Conservation (phyloP, 106 monocot species). For the Allium fistulosum region DNA sequence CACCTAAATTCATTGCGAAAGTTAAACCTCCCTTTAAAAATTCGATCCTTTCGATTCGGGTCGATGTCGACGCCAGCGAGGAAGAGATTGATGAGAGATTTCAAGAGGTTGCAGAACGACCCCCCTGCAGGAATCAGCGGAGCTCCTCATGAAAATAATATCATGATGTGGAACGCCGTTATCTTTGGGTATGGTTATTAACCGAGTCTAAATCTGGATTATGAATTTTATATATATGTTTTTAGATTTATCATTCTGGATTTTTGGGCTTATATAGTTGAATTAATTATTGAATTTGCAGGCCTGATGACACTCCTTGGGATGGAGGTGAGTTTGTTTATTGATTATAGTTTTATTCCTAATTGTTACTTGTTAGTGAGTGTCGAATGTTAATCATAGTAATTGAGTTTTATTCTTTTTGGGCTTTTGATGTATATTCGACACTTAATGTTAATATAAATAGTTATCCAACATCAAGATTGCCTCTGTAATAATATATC, state of each 20-base stretch:
- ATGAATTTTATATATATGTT: background rate
- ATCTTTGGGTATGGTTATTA: conserved; percentile 52
- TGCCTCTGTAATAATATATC: too few species aligned
- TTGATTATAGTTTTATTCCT: background rate
- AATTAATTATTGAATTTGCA: conserved; percentile 8
- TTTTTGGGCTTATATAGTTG: background rate
- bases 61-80: conserved; percentile 74
- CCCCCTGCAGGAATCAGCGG: conserved; percentile 82
- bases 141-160: conserved; percentile 75
- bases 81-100: conserved; percentile 79
- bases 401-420: background rate
- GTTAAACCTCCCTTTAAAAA: too few species aligned
- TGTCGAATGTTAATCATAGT: too few species aligned
- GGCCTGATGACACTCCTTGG: conserved; percentile 28
- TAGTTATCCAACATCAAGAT: too few species aligned
- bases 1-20: too few species aligned
- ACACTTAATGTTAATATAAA: background rate
- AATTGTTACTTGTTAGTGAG: background rate
- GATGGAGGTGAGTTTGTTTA: conserved; percentile 20
- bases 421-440: background rate
- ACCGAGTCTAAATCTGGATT: background rate
- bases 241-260: background rate
- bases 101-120: conserved; percentile 72
- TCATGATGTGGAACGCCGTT: conserved; percentile 82
- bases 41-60: background rate